Percentiles rank a stretch among this genome's conserved stretches.
phyloP scores from a whole-genome alignment of 2,329 filamentous ascomycete species.

The Stachybotrys chlorohalonatus region DNA sequence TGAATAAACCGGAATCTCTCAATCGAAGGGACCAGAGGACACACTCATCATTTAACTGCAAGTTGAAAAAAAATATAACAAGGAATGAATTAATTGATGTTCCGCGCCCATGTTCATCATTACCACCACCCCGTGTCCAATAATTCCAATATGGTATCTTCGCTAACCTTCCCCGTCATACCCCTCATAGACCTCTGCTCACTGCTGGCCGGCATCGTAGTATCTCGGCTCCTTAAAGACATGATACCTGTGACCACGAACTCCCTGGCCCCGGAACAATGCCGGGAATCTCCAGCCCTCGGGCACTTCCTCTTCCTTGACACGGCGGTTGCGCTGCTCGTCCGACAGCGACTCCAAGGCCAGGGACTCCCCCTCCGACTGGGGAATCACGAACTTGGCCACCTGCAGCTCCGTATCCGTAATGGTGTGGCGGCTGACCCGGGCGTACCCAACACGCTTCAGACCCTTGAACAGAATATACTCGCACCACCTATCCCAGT shows the following conservation, averaged over 20 bases:
- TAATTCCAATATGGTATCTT: not conserved
- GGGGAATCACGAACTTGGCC: conserved; percentile 83
- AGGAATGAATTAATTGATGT: too few relatives aligned
- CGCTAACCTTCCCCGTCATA: not conserved
- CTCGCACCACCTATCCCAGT: conserved; percentile 98
- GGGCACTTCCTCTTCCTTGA: conserved; percentile 66
- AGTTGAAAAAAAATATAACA: too few relatives aligned
- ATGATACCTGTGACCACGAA: conserved; percentile 85
- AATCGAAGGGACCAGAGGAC: too few relatives aligned
- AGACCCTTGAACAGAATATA: conserved; percentile 94
- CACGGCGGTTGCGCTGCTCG: conserved; percentile 47
- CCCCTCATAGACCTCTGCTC: not conserved
- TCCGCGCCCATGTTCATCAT: too few relatives aligned
- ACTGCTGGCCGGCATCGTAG: conserved; percentile 23
- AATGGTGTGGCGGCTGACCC: conserved; percentile 81
- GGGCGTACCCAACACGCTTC: conserved; percentile 77
- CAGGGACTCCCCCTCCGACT: conserved; percentile 45
- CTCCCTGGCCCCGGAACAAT: conserved; percentile 75
- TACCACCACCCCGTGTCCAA: not conserved
- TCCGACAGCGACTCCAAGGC: conserved; percentile 28
- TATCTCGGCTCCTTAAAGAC: conserved; percentile 91
- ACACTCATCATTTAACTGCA: too few relatives aligned
- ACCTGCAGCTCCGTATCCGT: conserved; percentile 97
- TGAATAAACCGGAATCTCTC: too few relatives aligned
- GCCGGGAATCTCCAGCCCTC: conserved; percentile 74